Evolutionary conservation across 345 rosid genomes (phyloP).

Genomic region (Cardamine chenopodiifolia): DNA sequence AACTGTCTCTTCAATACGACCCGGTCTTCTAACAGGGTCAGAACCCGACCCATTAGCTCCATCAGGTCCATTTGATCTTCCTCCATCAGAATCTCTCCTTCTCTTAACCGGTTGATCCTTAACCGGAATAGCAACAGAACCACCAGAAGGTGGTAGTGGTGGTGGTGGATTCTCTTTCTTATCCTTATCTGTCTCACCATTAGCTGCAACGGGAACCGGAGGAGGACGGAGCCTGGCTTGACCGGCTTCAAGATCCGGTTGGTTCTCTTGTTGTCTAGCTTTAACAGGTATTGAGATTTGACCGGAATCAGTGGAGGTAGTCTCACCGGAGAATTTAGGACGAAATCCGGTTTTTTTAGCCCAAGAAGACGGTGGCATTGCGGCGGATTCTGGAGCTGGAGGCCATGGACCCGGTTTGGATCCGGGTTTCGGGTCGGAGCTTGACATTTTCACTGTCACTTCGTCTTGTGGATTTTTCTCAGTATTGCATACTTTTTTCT

Average conservation of each 20-base stretch:
- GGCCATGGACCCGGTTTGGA: slow-evolving; percentile 76
- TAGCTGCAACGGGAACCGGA: slow-evolving; percentile 35
- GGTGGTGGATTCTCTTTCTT: slow-evolving; percentile 41
- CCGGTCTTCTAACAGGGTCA: slow-evolving; percentile 54
- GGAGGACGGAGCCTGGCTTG: slow-evolving; percentile 41
- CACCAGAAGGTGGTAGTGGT: background rate
- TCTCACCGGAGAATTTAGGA: slow-evolving; percentile 94
- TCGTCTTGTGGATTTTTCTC: background rate
- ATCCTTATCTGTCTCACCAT: slow-evolving; percentile 41
- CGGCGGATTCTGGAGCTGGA: slow-evolving; percentile 71
- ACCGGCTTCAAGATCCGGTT: slow-evolving; percentile 82
- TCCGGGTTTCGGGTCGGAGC: slow-evolving; percentile 68
- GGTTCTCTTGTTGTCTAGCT: slow-evolving; percentile 51
- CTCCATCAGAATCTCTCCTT: slow-evolving; percentile 82
- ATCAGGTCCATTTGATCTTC: slow-evolving; percentile 50
- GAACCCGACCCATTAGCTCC: slow-evolving; percentile 44
- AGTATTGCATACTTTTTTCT: slow-evolving; percentile 9
- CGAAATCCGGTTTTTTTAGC: slow-evolving; percentile 92
- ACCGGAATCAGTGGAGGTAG: slow-evolving; percentile 77
- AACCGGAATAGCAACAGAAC: slow-evolving; percentile 33
- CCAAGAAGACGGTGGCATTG: slow-evolving; percentile 92
- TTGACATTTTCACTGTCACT: slow-evolving; percentile 51
- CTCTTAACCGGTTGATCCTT: slow-evolving; percentile 66
- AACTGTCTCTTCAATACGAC: slow-evolving; percentile 59
- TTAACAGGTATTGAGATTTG: slow-evolving; percentile 57